phyloP scores from a whole-genome alignment of 2,329 filamentous ascomycete genomes.

The Tympanopsis confertula region DNA sequence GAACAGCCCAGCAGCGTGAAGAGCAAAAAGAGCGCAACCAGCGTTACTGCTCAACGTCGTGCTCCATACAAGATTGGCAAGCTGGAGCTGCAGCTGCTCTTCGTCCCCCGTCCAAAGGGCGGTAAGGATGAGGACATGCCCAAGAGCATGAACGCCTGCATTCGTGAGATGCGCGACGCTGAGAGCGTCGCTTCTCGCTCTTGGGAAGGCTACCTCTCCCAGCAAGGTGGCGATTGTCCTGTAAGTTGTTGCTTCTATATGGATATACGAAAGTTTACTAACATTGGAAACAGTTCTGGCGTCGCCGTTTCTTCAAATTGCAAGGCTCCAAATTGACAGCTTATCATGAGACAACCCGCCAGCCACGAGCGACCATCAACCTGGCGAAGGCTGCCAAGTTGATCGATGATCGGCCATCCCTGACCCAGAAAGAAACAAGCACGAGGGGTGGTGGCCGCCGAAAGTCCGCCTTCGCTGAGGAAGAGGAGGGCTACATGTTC shows the following conservation, averaged over 20 bases:
- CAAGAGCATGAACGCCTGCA: constrained; percentile 96
- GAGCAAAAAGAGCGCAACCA: constrained; percentile 84
- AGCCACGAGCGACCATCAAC: constrained; percentile 94
- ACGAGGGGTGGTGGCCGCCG: constrained; percentile 69
- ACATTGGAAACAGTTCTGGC: constrained; percentile 64
- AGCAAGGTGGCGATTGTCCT: constrained; percentile 94
- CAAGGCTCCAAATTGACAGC: constrained; percentile 83
- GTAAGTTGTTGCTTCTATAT: constrained; percentile 65
- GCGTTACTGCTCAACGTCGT: constrained; percentile 58
- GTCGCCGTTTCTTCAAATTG: constrained; percentile 92
- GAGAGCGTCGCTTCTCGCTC: constrained; percentile 67
- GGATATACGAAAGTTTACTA: too few species aligned
- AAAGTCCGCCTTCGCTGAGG: constrained; percentile 91
- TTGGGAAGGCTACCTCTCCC: constrained; percentile 83
- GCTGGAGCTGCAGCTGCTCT: constrained; percentile 83
- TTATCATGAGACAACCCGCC: constrained; percentile 88
- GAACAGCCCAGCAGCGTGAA: constrained; percentile 68
- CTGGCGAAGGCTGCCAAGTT: constrained; percentile 83
- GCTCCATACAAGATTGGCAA: constrained; percentile 97
- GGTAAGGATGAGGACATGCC: constrained; percentile 91
- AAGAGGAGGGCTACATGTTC: constrained; percentile 99
- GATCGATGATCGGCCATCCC: constrained; percentile 77
- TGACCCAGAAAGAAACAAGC: constrained; percentile 73
- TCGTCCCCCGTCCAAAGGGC: constrained; percentile 83
- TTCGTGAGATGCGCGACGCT: constrained; percentile 83